These are phyloP conservation scores for Suhomyces terraborum DNA, from an alignment of 1,139 yeast species.

Conservation along the genomic window DNA sequence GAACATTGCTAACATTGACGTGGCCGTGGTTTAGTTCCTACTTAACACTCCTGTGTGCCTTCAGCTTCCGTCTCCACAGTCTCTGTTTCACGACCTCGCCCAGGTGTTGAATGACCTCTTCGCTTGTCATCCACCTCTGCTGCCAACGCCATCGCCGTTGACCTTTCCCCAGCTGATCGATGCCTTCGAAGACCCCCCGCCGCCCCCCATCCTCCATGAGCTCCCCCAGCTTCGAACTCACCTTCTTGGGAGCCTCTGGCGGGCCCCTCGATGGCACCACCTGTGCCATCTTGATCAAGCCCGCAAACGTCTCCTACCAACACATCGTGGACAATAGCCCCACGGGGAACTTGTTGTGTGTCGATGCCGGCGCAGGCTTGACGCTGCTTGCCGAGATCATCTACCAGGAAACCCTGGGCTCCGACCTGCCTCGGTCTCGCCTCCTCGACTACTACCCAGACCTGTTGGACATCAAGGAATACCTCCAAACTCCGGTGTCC, in stretches of 20 bases:
- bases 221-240: constrained; percentile 42
- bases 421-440: constrained; percentile 13
- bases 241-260: constrained; percentile 73
- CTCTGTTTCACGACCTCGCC: background rate
- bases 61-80: background rate
- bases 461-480: constrained; percentile 22
- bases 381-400: constrained; percentile 58
- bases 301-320: constrained; percentile 42
- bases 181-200: constrained; percentile 1
- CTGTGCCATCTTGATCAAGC: constrained; percentile 67
- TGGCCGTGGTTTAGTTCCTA: no score
- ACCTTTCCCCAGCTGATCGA: background rate
- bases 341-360: constrained; percentile 41
- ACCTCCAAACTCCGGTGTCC: constrained; percentile 24
- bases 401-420: constrained; percentile 22
- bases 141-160: background rate
- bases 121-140: background rate
- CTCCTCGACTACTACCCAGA: constrained; percentile 32
- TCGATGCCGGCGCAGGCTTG: constrained; percentile 83
- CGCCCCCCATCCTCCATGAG: constrained; percentile 13
- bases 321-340: constrained; percentile 28
- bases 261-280: constrained; percentile 74
- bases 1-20: background rate
- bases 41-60: no score
- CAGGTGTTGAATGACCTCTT: constrained; percentile 1